Conservation (phyloP, 116 monocot species). For the Posidonia oceanica region DNA sequence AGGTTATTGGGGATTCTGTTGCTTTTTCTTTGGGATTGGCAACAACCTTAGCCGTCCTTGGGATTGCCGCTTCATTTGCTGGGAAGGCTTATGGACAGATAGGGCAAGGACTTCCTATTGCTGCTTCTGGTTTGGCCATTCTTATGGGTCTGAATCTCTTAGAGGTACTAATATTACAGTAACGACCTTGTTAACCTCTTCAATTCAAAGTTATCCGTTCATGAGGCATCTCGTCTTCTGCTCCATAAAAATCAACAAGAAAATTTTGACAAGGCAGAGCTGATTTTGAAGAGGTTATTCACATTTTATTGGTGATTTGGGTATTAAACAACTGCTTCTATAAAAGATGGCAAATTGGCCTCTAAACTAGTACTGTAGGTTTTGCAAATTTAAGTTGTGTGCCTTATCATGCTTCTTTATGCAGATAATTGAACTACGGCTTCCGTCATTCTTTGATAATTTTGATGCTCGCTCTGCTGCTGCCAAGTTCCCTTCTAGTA, state of each 20-base stretch:
- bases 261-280: no score
- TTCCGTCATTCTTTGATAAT: conserved; percentile 86
- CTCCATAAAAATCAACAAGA: no score
- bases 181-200: not conserved
- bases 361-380: not conserved
- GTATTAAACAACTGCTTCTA: not conserved
- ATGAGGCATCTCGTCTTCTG: no score
- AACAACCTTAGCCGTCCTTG: conserved; percentile 88
- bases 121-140: conserved; percentile 78
- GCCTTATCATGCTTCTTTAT: not conserved
- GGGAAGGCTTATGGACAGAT: conserved; percentile 99
- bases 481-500: conserved; percentile 92
- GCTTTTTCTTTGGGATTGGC: conserved; percentile 91
- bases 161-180: conserved; percentile 36
- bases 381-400: not conserved
- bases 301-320: not conserved
- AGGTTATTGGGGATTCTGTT: conserved; percentile 76
- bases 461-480: conserved; percentile 89
- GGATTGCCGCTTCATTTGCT: conserved; percentile 93
- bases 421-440: conserved; percentile 79
- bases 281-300: no score
- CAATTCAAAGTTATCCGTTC: no score
- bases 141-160: conserved; percentile 94
- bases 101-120: conserved; percentile 88
- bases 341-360: not conserved